A percentile compares a stretch with the other conserved stretches of the same genome.
Evolutionary conservation across 352 stramenopile genomes (phyloP).

Genomic region (Aphanomyces invadans): DNA sequence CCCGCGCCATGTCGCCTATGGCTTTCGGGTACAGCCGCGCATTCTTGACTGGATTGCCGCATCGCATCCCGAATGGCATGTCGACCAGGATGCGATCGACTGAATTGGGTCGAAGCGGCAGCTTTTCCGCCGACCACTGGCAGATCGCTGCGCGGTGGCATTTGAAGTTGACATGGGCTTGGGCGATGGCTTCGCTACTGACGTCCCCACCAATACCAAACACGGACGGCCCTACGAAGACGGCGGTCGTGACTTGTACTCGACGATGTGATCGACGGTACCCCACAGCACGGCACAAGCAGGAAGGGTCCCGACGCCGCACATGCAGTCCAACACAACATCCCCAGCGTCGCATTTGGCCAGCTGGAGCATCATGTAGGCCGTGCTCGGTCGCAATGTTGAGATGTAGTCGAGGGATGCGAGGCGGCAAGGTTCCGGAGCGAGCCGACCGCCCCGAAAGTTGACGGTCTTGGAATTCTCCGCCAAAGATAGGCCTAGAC

Average conservation of each 20-base stretch:
- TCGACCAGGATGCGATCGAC: conserved; percentile 68
- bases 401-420: conserved; percentile 60
- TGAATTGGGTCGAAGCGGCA: conserved; percentile 46
- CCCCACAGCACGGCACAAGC: conserved; percentile 33
- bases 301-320: conserved; percentile 67
- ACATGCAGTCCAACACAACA: conserved; percentile 74
- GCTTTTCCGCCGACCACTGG: conserved; percentile 51
- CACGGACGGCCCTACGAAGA: conserved; percentile 40
- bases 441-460: background rate
- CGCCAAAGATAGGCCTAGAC: conserved; percentile 47
- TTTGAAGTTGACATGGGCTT: conserved; percentile 46
- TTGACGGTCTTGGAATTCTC: conserved; percentile 36
- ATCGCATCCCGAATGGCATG: conserved; percentile 71
- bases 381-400: conserved; percentile 64
- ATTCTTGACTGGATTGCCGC: conserved; percentile 57
- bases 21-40: conserved; percentile 73
- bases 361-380: conserved; percentile 67
- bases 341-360: conserved; percentile 49
- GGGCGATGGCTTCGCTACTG: conserved; percentile 40
- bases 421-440: background rate
- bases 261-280: background rate
- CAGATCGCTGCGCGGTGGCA: conserved; percentile 36
- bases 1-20: conserved; percentile 57
- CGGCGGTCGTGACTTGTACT: conserved; percentile 21
- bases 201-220: conserved; percentile 64